Percentiles rank a stretch among this genome's conserved stretches.
phyloP scores from a whole-genome alignment of 1,284 basidiomycete genomes.

The Fomitiporia mediterranea region DNA sequence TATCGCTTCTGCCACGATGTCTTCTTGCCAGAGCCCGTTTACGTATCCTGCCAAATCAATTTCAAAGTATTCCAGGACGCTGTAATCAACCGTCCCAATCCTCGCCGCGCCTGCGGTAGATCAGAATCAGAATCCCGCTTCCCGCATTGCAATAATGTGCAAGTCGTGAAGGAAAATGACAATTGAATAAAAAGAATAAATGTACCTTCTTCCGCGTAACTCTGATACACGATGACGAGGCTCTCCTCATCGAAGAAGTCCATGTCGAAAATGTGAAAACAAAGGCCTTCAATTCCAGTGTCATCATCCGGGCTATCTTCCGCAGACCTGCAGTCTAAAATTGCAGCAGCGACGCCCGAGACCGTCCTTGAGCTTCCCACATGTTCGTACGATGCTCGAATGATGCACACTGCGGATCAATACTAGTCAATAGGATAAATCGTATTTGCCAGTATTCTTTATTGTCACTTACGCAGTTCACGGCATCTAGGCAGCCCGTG shows the following conservation, averaged over 20 bases:
- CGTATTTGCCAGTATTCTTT: neutral
- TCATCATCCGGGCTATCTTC: constrained; percentile 18
- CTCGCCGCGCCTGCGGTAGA: constrained; percentile 42
- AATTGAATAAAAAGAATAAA: constrained; percentile 25
- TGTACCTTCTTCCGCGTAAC: constrained; percentile 40
- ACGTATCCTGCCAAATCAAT: constrained; percentile 45
- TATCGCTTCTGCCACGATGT: constrained; percentile 54
- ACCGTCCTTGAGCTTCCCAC: constrained; percentile 33
- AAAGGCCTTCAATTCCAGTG: constrained; percentile 27
- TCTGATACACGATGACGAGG: constrained; percentile 56
- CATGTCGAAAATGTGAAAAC: constrained; percentile 52
- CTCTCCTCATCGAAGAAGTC: constrained; percentile 75
- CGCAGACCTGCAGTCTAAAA: constrained; percentile 43
- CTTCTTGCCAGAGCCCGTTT: constrained; percentile 51
- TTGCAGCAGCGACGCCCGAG: constrained; percentile 38
- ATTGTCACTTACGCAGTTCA: constrained; percentile 16
- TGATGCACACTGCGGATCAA: constrained; percentile 44
- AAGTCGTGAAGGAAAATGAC: constrained; percentile 18
- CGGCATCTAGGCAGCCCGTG: constrained; percentile 12
- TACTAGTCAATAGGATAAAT: constrained; percentile 5
- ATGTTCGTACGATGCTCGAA: constrained; percentile 43
- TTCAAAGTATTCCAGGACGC: constrained; percentile 50
- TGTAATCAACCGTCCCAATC: constrained; percentile 57
- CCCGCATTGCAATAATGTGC: neutral
- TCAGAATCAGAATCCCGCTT: constrained; percentile 33